Evolutionary conservation across 129 eudicot species (phyloP).

Genomic region (Cynara cardunculus): DNA sequence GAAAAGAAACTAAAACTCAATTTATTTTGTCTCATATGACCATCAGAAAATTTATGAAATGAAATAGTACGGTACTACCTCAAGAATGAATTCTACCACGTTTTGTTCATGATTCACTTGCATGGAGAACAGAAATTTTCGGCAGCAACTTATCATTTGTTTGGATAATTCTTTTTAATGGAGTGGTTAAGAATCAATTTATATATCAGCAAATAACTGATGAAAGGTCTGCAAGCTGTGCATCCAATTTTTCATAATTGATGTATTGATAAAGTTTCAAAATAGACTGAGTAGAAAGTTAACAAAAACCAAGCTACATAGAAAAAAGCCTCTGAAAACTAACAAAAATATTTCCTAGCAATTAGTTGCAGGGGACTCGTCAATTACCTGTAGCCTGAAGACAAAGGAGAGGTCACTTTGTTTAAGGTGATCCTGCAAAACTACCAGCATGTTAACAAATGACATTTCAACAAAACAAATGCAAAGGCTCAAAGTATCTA

Average conservation of each 20-base stretch:
- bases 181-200: neutral
- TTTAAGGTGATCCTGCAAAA: conserved; percentile 86
- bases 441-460: conserved; percentile 22
- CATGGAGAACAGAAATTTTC: neutral
- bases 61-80: neutral
- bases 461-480: neutral
- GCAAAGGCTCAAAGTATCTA: neutral
- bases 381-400: conserved; percentile 88
- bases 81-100: neutral
- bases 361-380: neutral
- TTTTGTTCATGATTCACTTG: neutral
- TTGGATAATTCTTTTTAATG: neutral
- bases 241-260: neutral
- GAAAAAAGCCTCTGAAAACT: neutral
- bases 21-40: no score
- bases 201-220: conserved; percentile 4
- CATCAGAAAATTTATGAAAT: no score
- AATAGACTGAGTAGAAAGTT: no score
- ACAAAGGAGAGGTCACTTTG: conserved; percentile 87
- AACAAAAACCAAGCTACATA: no score
- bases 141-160: neutral
- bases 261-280: neutral
- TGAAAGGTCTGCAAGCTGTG: neutral
- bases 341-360: neutral
- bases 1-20: no score